These are phyloP conservation scores for Letharia lupina DNA, from an alignment of 495 filamentous ascomycete genomes.

Conservation along the genomic window DNA sequence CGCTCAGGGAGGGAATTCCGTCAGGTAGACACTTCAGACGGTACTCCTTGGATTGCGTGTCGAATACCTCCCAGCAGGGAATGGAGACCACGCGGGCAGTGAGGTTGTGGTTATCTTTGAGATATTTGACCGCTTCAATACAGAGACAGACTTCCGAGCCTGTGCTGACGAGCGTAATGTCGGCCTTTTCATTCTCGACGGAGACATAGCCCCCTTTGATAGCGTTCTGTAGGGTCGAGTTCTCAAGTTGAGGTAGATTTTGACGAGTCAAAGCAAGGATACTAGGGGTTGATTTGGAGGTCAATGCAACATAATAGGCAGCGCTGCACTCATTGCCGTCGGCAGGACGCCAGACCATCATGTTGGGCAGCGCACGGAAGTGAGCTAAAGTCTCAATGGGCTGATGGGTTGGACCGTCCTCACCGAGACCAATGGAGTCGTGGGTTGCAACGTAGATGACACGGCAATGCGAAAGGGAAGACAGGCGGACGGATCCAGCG, in stretches of 20 bases:
- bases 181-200: slow-evolving; percentile 73
- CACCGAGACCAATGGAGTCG: slow-evolving; percentile 98
- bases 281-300: slow-evolving; percentile 79
- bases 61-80: slow-evolving; percentile 97
- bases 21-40: slow-evolving; percentile 83
- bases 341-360: slow-evolving; percentile 99
- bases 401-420: slow-evolving; percentile 98
- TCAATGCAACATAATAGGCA: slow-evolving; percentile 93
- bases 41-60: slow-evolving; percentile 90
- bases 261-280: slow-evolving; percentile 94
- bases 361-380: slow-evolving; percentile 98
- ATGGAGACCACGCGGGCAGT: slow-evolving; percentile 90
- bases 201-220: slow-evolving; percentile 92
- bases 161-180: slow-evolving; percentile 86
- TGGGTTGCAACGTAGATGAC: slow-evolving; percentile 96
- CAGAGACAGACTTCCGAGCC: slow-evolving; percentile 93
- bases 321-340: slow-evolving; percentile 98
- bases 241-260: slow-evolving; percentile 96
- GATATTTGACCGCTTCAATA: slow-evolving; percentile 81
- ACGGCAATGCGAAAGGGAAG: slow-evolving; percentile 82
- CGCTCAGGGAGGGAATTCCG: slow-evolving; percentile 84
- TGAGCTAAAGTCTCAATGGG: slow-evolving; percentile 99
- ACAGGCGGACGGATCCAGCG: slow-evolving; percentile 89
- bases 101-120: slow-evolving; percentile 82
- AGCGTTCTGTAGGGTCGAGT: slow-evolving; percentile 74